Evolutionary conservation across 2,329 filamentous ascomycete species (phyloP).

Genomic region (Onygena corvina): DNA sequence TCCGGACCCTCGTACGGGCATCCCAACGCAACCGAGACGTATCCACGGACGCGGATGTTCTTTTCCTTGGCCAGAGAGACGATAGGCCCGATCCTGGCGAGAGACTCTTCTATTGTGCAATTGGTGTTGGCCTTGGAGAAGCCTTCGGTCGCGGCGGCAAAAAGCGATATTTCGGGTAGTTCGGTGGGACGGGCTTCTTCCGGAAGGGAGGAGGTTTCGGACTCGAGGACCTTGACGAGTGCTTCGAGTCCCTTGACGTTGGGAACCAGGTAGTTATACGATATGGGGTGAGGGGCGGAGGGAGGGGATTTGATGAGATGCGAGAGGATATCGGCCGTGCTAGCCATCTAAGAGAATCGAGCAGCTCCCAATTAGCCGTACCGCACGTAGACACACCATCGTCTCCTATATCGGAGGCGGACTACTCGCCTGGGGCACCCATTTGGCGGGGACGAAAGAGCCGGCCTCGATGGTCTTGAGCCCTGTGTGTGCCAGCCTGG

Average conservation of each 20-base stretch:
- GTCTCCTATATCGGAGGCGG: too few relatives aligned
- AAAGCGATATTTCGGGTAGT: constrained; percentile 49
- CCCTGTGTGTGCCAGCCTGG: constrained; percentile 37
- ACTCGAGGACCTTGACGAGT: constrained; percentile 43
- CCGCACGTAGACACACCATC: not conserved
- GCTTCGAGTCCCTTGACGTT: constrained; percentile 51
- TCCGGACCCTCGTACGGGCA: constrained; percentile 56
- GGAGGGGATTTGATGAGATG: constrained; percentile 42
- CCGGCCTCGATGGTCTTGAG: constrained; percentile 42
- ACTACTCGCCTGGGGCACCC: constrained; percentile 41
- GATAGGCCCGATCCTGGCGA: constrained; percentile 48
- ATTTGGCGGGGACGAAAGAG: constrained; percentile 44
- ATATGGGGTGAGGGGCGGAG: constrained; percentile 40
- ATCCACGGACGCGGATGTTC: constrained; percentile 49
- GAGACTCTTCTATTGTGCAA: constrained; percentile 50
- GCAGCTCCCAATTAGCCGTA: not conserved
- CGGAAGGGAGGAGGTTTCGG: constrained; percentile 23
- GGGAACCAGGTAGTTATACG: constrained; percentile 55
- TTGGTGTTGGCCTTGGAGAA: constrained; percentile 57
- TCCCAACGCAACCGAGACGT: constrained; percentile 52
- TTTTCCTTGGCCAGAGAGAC: constrained; percentile 44
- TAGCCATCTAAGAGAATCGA: constrained; percentile 44
- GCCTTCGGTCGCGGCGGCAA: constrained; percentile 52
- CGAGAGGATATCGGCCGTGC: constrained; percentile 49
- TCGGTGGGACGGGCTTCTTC: constrained; percentile 23